phyloP scores from a whole-genome alignment of 192 early-diverging fungal genomes.

The Pilobolus umbonatus region DNA sequence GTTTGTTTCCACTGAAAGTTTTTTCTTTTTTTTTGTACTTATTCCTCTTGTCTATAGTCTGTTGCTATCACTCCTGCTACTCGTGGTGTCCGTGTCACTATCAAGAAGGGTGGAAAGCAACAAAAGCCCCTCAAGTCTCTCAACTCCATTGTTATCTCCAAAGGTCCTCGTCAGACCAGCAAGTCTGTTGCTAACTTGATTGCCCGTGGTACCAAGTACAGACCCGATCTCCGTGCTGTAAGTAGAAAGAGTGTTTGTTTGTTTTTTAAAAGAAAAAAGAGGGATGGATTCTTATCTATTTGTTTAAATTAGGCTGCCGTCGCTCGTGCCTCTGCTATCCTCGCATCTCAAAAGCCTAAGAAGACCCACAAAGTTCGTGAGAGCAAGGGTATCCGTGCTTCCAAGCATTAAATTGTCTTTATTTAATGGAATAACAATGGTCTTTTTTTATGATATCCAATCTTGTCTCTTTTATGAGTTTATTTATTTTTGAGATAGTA shows the following conservation, averaged over 20 bases:
- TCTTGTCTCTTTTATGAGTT: too few relatives aligned
- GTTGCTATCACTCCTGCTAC: conserved; percentile 52
- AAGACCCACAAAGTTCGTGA: conserved; percentile 56
- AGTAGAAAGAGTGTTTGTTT: background rate
- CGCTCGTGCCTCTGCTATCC: conserved; percentile 64
- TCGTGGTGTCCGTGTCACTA: conserved; percentile 61
- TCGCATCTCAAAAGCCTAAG: conserved; percentile 56
- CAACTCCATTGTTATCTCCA: conserved; percentile 53
- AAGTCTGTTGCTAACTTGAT: conserved; percentile 60
- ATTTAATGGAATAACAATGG: conserved; percentile 4
- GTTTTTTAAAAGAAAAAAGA: background rate
- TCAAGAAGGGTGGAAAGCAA: conserved; percentile 54
- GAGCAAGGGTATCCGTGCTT: conserved; percentile 53
- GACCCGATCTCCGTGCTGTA: conserved; percentile 68
- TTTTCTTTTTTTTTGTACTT: background rate
- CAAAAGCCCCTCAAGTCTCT: conserved; percentile 48
- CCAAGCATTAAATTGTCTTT: conserved; percentile 32
- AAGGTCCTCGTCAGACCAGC: conserved; percentile 58
- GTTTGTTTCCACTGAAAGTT: conserved; percentile 29
- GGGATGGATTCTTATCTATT: background rate
- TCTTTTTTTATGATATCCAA: too few relatives aligned
- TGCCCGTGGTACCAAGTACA: conserved; percentile 51
- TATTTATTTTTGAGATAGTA: too few relatives aligned
- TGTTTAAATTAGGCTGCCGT: conserved; percentile 58
- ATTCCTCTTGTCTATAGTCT: conserved; percentile 38